Evolutionary conservation across 768 basidiomycete species (phyloP).

Genomic region (Candolleomyces eurysporus): DNA sequence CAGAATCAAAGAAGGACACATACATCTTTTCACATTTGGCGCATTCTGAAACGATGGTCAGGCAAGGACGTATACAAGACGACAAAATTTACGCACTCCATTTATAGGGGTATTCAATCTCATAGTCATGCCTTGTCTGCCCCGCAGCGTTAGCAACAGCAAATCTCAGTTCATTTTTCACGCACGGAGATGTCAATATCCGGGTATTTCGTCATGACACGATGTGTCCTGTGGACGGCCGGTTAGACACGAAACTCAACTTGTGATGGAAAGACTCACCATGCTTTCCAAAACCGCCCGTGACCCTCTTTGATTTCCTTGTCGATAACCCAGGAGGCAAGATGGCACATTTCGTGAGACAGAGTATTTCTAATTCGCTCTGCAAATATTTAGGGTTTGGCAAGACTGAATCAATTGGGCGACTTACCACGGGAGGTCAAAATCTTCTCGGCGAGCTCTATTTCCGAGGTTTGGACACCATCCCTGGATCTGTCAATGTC

Average conservation of each 20-base stretch:
- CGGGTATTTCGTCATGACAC: constrained; percentile 64
- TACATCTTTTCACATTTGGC: constrained; percentile 62
- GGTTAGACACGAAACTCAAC: not conserved
- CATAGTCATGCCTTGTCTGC: constrained; percentile 72
- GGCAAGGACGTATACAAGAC: constrained; percentile 4
- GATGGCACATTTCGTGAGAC: constrained; percentile 91
- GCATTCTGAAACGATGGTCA: constrained; percentile 47
- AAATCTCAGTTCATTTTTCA: not conserved
- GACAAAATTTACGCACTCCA: constrained; percentile 52
- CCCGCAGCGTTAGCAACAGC: not conserved
- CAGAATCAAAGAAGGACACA: constrained; percentile 14
- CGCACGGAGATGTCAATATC: constrained; percentile 72
- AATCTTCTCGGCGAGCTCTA: constrained; percentile 82
- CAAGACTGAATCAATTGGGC: not conserved
- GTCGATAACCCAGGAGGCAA: constrained; percentile 84
- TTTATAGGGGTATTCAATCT: constrained; percentile 68
- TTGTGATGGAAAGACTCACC: constrained; percentile 40
- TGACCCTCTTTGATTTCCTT: constrained; percentile 68
- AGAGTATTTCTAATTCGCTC: constrained; percentile 81
- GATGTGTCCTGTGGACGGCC: constrained; percentile 51
- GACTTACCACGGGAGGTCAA: constrained; percentile 68
- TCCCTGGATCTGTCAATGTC: constrained; percentile 44
- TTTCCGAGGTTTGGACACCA: constrained; percentile 58
- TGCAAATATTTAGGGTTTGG: constrained; percentile 22
- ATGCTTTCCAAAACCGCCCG: constrained; percentile 67